Percentiles rank a stretch among this genome's conserved stretches.
These are phyloP conservation scores for Sapria himalayana DNA, from an alignment of 345 rosid genomes.

Conservation along the genomic window DNA sequence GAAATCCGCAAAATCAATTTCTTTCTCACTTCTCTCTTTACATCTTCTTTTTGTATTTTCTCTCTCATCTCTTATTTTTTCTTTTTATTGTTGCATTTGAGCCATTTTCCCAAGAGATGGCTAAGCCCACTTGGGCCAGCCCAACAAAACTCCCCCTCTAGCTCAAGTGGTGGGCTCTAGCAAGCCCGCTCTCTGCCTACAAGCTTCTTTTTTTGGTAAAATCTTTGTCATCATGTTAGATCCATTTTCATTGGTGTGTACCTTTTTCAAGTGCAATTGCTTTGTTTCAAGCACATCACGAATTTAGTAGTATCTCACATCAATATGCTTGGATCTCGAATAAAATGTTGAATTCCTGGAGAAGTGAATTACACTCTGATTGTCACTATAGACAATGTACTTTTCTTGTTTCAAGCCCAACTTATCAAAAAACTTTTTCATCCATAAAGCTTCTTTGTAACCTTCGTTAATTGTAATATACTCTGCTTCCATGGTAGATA, in stretches of 20 bases:
- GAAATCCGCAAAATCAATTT: too few species aligned
- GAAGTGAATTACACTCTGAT: background rate
- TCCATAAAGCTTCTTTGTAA: too few species aligned
- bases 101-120: too few species aligned
- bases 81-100: too few species aligned
- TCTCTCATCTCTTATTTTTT: too few species aligned
- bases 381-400: background rate
- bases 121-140: too few species aligned
- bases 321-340: constrained; percentile 1
- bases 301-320: background rate
- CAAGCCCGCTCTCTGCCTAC: background rate
- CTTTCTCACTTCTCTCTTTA: too few species aligned
- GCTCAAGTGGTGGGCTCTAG: background rate
- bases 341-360: background rate
- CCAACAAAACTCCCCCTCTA: too few species aligned
- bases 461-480: too few species aligned
- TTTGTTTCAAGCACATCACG: background rate
- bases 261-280: background rate
- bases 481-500: too few species aligned
- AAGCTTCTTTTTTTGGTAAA: background rate
- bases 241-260: background rate
- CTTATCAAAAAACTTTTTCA: too few species aligned
- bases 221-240: background rate
- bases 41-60: too few species aligned
- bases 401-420: background rate